Evolutionary conservation across 1,284 basidiomycete genomes (phyloP), one percentile per base, ranked within the genome.

Genomic region (Apiotrichum akiyoshidainum): DNA sequence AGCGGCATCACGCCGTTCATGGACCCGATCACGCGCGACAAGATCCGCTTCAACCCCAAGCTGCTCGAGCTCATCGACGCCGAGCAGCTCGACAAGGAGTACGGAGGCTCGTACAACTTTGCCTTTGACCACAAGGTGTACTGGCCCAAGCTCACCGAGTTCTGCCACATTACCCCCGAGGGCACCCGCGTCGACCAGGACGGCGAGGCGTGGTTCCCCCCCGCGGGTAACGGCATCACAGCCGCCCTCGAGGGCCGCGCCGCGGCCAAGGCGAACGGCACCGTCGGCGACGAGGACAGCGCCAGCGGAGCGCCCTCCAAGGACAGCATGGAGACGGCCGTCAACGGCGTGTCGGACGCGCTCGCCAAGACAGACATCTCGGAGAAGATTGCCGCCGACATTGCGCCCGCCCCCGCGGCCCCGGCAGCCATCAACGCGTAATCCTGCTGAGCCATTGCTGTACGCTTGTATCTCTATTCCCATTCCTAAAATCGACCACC

Each of bases 41-140:
- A 95, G 87, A 90, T 92, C 85, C 85, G 86, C 35, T 94, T 95
- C 78, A 93, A 95, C 72, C 90, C 90, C 8, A 82, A 88, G 65
- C 81, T 94, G 13, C 76, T 82, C 22, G 88, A 90, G 57, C 84
- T 92, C 44, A 83, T 94, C 26, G 86, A 88, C 2, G 77, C 77
- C 7, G 83, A 84, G 14, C 91, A 94, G 65, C 84, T 95, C 10
- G 89, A 92, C 68, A 83, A 84, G 2, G 87, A 90, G 67, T 90
- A 91, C 67, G 90, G 90, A 17, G 92, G 92, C 5, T 80, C 85
- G 10, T 86, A 87, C 73, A 81, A 86, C 60, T 92, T 85, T 68
- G 81, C 89, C 68, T 94, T 89, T 70, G 86, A 93, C 60, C 84
- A 86, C 47, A 80, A 83, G 44, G 82, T 79, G 46, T 94, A 92